Evolutionary conservation across 441 rosid species (phyloP), one percentile per base, ranked within the genome.

Genomic region (Eruca vesicaria): DNA sequence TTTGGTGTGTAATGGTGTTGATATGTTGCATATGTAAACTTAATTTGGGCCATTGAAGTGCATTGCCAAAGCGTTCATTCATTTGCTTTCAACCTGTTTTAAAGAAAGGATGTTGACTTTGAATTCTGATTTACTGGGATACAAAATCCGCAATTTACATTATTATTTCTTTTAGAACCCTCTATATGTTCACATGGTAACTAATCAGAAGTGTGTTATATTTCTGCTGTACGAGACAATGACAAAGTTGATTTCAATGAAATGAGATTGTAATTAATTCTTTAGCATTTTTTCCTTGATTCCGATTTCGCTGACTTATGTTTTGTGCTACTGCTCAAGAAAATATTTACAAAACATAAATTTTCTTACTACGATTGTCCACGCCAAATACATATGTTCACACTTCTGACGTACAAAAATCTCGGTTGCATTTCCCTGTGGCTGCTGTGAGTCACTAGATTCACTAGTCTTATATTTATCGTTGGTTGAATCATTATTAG

Each of bases 261-360:
- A 9, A 38, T 9, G 21, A 73, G 57, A 7, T 65, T 6, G 66
- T 58, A 43, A 5, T 74, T 43, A 57, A 73, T 57, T 29, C 38
- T 59, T 66, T 73, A 57, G 28, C 59, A 55, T 20, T 43, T 57
- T 50, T 57, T 65, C 33, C 31, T n/a, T 21, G 45, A 12, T 73
- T 55, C 66, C 59, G 60, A 31, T 66, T 41, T 66, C 14, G 59
- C 67, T 66, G 77, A 73, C 71, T 41, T 38, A 50, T 41, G 77
- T 33, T 52, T 63, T 31, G 69, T 72, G 2, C 55, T 11, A 18
- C 73, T 69, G 21, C 53, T 45, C 20, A 45, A 45, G 12, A 38
- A 2, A 14, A 14, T n/a, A 14, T 41, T 43, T 55, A 69, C 16
- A 38, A 7, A 5, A 69, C 41, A 11, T 19, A 2, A 23, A 31